These are phyloP conservation scores for Pythium oligandrum DNA, from an alignment of 352 stramenopile species.

Conservation along the genomic window DNA sequence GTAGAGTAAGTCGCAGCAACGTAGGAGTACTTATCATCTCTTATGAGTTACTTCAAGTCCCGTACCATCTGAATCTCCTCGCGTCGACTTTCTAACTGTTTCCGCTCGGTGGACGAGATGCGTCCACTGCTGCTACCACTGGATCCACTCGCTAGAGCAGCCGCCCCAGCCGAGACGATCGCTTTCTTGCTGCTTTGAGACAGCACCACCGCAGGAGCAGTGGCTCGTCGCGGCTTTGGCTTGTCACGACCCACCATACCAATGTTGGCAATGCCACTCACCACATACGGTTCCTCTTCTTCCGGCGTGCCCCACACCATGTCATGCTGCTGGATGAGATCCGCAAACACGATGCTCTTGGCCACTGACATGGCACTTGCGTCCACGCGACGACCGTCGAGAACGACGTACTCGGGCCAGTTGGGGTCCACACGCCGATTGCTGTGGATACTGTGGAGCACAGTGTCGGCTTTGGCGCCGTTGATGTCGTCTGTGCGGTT, in stretches of 20 bases:
- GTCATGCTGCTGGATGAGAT: slow-evolving; percentile 46
- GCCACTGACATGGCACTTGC: slow-evolving; percentile 58
- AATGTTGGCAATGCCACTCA: slow-evolving; percentile 54
- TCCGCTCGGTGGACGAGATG: slow-evolving; percentile 29
- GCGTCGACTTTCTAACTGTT: slow-evolving; percentile 32
- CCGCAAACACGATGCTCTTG: slow-evolving; percentile 67
- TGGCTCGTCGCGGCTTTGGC: slow-evolving; percentile 19
- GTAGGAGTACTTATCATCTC: too few relatives aligned
- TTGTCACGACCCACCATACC: slow-evolving; percentile 26
- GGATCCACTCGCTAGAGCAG: slow-evolving; percentile 1
- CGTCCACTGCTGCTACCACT: slow-evolving; percentile 18
- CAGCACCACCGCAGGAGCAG: slow-evolving; percentile 15
- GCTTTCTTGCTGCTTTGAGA: background rate
- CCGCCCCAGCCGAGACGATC: background rate
- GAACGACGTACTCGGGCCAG: slow-evolving; percentile 44
- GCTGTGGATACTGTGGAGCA: slow-evolving; percentile 63
- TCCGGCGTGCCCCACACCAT: slow-evolving; percentile 25
- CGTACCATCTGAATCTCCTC: slow-evolving; percentile 61
- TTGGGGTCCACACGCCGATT: slow-evolving; percentile 65
- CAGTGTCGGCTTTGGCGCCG: slow-evolving; percentile 56
- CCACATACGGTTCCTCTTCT: slow-evolving; percentile 27
- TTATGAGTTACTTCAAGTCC: slow-evolving; percentile 27
- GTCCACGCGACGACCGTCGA: slow-evolving; percentile 59
- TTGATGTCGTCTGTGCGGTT: slow-evolving; percentile 63
- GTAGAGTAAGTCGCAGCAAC: slow-evolving; percentile 14